Base-by-base conservation (phyloP, 441 rosid species). In the Jatropha multifida region DNA sequence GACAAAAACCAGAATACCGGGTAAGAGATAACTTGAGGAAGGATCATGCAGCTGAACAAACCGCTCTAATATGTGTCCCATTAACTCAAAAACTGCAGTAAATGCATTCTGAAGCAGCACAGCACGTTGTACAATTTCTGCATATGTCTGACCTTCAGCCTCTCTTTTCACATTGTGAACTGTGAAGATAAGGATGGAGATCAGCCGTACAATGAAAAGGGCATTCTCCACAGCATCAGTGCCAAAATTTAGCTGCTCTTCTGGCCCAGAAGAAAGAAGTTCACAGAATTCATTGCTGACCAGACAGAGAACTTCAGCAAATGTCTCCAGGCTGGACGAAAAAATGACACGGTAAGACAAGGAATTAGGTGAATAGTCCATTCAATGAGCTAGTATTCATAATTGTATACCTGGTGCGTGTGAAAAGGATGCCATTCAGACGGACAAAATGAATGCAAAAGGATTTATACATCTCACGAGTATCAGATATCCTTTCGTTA, bases 121-220 rank as follows among this genome's bases (percentile, higher is more conserved):
- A 72, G 91, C 96, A 71, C 92, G 95, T 82, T 92, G 98, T 64
- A 96, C 93, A 65, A 94, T 91, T 80, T 92, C 99, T 46, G 97
- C 97, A 85, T 94, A 94, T 14, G 91, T 79, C 87, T 91, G 95
- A 75, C 97, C 92, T 79, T 92, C 97, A 49, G 78, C 83, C 85
- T 92, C 97, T 63, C 80, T 89, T 78, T 85, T 92, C 71, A 85
- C 88, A 79, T 90, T 94, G 74, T 90, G 88, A 66, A 91, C 87
- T 9, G 94, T 87, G 75, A 88, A 96, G 56, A 93, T 80, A 26
- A 96, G 92, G 78, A 92, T 84, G 6, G 94, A 69, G 17, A 93
- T 87, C 15, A 95, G 81, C 77, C 93, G 89, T 51, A 90, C 93
- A 72, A 90, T 80, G 81, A 92, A 81, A 59, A 89, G 82, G 66